These are phyloP conservation scores for Penicillium odoratum DNA, from an alignment of 495 filamentous ascomycete species.

Conservation along the genomic window DNA sequence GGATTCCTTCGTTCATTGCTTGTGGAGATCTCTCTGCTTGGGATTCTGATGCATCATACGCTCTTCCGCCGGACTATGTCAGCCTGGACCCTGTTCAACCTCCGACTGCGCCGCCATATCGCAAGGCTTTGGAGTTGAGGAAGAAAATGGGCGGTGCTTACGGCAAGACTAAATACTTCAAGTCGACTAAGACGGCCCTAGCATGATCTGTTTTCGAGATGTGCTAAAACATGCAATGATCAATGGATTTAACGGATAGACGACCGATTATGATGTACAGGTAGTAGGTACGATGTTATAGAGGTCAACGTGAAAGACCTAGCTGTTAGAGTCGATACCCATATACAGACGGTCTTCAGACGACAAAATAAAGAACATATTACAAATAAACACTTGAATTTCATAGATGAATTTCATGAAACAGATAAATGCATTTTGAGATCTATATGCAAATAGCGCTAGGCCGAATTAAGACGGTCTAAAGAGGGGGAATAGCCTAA, in stretches of 20 bases:
- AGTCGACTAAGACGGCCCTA: slow-evolving; percentile 22
- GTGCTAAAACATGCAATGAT: slow-evolving; percentile 1
- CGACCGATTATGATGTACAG: slow-evolving; percentile 13
- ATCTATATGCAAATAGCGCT: slow-evolving; percentile 21
- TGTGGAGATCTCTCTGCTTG: slow-evolving; percentile 94
- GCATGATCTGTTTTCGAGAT: slow-evolving; percentile 12
- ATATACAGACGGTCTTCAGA: background rate
- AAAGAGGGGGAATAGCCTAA: slow-evolving; percentile 28
- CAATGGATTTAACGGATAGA: slow-evolving; percentile 14
- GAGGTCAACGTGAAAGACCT: background rate
- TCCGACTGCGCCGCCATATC: slow-evolving; percentile 93
- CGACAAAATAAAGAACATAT: background rate
- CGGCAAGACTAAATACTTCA: slow-evolving; percentile 66
- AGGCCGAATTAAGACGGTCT: slow-evolving; percentile 21
- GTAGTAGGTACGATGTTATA: slow-evolving; percentile 17
- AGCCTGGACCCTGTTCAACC: slow-evolving; percentile 93
- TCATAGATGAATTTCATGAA: background rate
- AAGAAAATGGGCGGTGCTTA: slow-evolving; percentile 75
- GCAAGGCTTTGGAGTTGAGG: slow-evolving; percentile 82
- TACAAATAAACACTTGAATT: background rate
- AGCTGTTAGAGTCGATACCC: background rate
- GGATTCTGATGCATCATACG: slow-evolving; percentile 92
- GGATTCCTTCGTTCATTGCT: slow-evolving; percentile 92
- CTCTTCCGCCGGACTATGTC: slow-evolving; percentile 72
- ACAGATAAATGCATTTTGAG: slow-evolving; percentile 18